These are phyloP conservation scores for Hansenula lynferdii DNA, from an alignment of 1,139 yeast genomes.

Conservation along the genomic window DNA sequence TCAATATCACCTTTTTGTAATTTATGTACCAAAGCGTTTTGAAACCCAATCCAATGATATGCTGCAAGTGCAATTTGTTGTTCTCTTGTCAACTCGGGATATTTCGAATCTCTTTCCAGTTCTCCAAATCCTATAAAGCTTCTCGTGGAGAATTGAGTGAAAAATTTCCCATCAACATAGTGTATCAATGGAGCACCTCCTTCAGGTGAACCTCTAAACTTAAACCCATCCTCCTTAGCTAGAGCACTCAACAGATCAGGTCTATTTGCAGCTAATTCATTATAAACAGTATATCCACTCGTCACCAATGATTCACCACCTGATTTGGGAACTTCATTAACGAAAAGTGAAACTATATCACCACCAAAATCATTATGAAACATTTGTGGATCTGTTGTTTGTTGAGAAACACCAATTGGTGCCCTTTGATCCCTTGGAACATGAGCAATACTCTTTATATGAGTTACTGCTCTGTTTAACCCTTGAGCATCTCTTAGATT, in stretches of 20 bases:
- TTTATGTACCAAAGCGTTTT: slow-evolving; percentile 3
- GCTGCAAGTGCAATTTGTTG: slow-evolving; percentile 5
- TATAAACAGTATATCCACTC: slow-evolving; percentile 3
- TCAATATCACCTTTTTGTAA: slow-evolving; percentile 6
- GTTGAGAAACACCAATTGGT: slow-evolving; percentile 6
- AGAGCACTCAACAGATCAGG: slow-evolving; percentile 2
- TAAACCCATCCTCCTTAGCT: background rate
- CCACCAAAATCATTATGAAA: slow-evolving; percentile 8
- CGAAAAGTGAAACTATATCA: slow-evolving; percentile 5
- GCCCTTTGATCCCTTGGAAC: slow-evolving; percentile 4
- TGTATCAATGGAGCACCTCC: slow-evolving; percentile 1
- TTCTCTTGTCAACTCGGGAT: slow-evolving; percentile 1
- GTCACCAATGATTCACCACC: slow-evolving; percentile 5
- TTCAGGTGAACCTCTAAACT: slow-evolving; percentile 2
- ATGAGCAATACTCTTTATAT: slow-evolving; percentile 6
- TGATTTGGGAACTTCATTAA: background rate
- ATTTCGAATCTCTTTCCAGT: background rate
- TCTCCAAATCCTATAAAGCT: slow-evolving; percentile 5
- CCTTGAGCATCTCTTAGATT: slow-evolving; percentile 7
- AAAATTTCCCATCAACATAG: slow-evolving; percentile 1
- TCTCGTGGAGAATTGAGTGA: slow-evolving; percentile 3
- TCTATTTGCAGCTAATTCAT: slow-evolving; percentile 3
- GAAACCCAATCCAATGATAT: slow-evolving; percentile 5
- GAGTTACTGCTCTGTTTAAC: slow-evolving; percentile 5
- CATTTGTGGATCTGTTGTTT: slow-evolving; percentile 7